Percentiles rank a stretch among this genome's conserved stretches.
Conservation (phyloP, 371 early-diverging fungal species). For the Syncephalastrum contaminatum region DNA sequence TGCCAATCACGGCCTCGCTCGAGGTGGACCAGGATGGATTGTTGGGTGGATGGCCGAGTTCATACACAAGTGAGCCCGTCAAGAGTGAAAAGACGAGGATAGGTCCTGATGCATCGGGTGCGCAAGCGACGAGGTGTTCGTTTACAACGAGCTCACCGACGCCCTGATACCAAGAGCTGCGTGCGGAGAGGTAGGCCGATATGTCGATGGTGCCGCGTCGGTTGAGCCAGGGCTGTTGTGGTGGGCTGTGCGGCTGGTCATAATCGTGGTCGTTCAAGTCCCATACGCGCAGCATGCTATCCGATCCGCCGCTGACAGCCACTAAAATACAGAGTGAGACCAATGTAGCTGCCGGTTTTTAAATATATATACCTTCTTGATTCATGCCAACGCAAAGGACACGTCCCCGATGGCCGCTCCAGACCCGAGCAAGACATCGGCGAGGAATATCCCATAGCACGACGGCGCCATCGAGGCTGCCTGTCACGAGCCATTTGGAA, state of each 20-base stretch:
- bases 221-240: not conserved
- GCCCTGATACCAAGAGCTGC: slow-evolving; percentile 55
- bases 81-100: slow-evolving; percentile 55
- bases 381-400: slow-evolving; percentile 59
- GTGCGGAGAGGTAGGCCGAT: slow-evolving; percentile 35
- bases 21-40: not conserved
- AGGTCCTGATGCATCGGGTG: slow-evolving; percentile 55
- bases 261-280: slow-evolving; percentile 29
- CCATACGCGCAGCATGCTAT: slow-evolving; percentile 58
- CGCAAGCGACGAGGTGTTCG: slow-evolving; percentile 53
- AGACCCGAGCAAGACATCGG: slow-evolving; percentile 29
- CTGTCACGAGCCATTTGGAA: slow-evolving; percentile 50
- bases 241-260: not conserved
- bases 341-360: not conserved
- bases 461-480: slow-evolving; percentile 56
- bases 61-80: slow-evolving; percentile 52
- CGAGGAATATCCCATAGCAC: slow-evolving; percentile 49
- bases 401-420: slow-evolving; percentile 56
- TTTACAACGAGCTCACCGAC: slow-evolving; percentile 55
- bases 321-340: slow-evolving; percentile 21
- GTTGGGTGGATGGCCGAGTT: slow-evolving; percentile 11
- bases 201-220: slow-evolving; percentile 48
- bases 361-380: slow-evolving; percentile 45
- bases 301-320: slow-evolving; percentile 58
- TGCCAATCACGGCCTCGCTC: slow-evolving; percentile 26